Base-by-base conservation (phyloP, 2,329 filamentous ascomycete species). In the Fulvia fulva region DNA sequence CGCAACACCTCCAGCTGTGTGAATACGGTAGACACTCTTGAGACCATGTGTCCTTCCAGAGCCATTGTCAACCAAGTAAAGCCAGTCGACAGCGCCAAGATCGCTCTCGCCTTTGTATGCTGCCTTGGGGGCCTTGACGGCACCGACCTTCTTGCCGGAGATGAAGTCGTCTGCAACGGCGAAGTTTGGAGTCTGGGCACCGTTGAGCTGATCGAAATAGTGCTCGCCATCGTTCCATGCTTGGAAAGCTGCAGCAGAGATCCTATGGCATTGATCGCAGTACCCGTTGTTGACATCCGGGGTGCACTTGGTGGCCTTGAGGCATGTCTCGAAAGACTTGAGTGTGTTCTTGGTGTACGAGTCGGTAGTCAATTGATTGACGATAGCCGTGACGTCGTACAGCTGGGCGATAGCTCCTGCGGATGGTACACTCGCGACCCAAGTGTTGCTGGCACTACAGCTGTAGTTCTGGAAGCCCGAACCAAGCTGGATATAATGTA, bases 401-500 rank as follows among this genome's bases (percentile, higher is more conserved):
- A 57, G 50, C 2, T 81, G 79, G n/a, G 75, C 65, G 6, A 75
- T 67, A 51, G 75, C 70, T n/a, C 77, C 75, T 76, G 71, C 5
- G 66, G 66, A 28, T 78, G 74, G 0, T 66, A 63, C 2, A 70
- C 71, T 65, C 50, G 63, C 56, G 62, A 66, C 56, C 59, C 63
- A 70, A 28, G 56, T 61, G 41, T 53, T 51, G 26, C 53, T 61
- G 12, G 67, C 59, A 28, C 66, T 70, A 73, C 86, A 88, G 37
- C 83, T 86, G 77, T 88, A 88, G 80, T 88, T 88, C 68, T 88
- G 86, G 66, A 86, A 81, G 57, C 86, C 86, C 65, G 86, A 81
- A 64, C 85, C 86, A 44, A 88, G 74, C 56, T 78, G 80, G 61
- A 88, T 81, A 74, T 67, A 67, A 56, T 68, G 68, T 30, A 69